Evolutionary conservation across 148 eudicot species (phyloP).

Genomic region (Silene conica): DNA sequence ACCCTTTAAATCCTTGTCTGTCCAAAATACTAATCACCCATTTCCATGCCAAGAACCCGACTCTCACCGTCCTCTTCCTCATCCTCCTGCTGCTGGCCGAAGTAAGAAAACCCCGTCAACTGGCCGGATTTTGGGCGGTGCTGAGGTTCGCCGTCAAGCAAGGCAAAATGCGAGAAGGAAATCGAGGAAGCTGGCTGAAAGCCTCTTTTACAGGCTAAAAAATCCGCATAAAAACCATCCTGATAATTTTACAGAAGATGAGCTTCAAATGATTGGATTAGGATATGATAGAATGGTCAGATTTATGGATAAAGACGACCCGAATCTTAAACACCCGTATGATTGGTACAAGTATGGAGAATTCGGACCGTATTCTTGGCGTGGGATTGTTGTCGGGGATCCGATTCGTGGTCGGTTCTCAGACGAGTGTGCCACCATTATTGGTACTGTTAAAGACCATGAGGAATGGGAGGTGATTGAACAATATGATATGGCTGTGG

Average conservation of each 20-base stretch:
- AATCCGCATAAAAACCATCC: conserved; percentile 72
- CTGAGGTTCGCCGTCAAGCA: conserved; percentile 69
- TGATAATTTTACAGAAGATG: conserved; percentile 85
- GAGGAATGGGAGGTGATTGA: conserved; percentile 96
- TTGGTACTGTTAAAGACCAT: conserved; percentile 67
- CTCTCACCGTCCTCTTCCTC: conserved; percentile 22
- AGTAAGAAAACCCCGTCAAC: conserved; percentile 54
- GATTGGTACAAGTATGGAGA: conserved; percentile 97
- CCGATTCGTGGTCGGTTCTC: conserved; percentile 73
- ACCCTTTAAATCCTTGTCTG: conserved; percentile 20
- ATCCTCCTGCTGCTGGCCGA: conserved; percentile 70
- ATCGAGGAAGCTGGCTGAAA: conserved; percentile 59
- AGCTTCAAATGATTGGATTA: conserved; percentile 84
- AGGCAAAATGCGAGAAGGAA: conserved; percentile 59
- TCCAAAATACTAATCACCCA: conserved; percentile 21
- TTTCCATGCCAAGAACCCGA: conserved; percentile 27
- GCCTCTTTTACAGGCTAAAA: conserved; percentile 72
- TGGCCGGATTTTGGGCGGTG: conserved; percentile 61
- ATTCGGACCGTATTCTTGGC: conserved; percentile 91
- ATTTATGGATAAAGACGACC: conserved; percentile 89
- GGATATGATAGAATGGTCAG: conserved; percentile 93
- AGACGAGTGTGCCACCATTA: conserved; percentile 58
- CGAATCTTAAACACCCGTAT: conserved; percentile 71
- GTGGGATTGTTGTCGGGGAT: conserved; percentile 85
- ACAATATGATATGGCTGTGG: conserved; percentile 65